phyloP scores from a whole-genome alignment of 2,329 filamentous ascomycete species.

The Neofusicoccum cordaticola region DNA sequence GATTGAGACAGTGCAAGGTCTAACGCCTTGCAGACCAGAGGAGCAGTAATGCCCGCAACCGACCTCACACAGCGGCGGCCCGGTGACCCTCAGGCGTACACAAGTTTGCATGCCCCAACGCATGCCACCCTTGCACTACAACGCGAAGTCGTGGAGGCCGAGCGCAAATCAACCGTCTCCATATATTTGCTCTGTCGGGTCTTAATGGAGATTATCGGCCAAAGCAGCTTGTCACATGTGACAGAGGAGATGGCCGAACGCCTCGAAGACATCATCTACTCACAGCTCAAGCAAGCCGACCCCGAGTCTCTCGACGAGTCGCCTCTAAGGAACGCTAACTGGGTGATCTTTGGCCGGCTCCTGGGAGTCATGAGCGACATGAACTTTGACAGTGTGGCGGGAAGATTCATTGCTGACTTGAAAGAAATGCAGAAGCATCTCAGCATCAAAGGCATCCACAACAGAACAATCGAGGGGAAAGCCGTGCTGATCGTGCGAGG shows the following conservation, averaged over 20 bases:
- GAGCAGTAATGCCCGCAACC: constrained; percentile 1
- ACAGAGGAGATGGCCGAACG: constrained; percentile 91
- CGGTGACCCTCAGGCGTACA: constrained; percentile 22
- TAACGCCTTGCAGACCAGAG: constrained; percentile 29
- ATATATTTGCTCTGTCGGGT: constrained; percentile 95
- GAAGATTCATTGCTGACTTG: constrained; percentile 78
- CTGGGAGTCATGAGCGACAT: constrained; percentile 95
- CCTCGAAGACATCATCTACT: constrained; percentile 91
- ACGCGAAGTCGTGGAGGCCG: constrained; percentile 73
- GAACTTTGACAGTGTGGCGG: constrained; percentile 80
- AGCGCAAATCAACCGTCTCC: constrained; percentile 87
- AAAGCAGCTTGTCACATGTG: constrained; percentile 79
- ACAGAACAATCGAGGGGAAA: constrained; percentile 71
- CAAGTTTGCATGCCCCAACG: constrained; percentile 29
- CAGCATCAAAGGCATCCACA: constrained; percentile 64
- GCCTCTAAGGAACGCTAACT: constrained; percentile 85
- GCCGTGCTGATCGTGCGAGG: constrained; percentile 84
- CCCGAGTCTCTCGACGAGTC: constrained; percentile 75
- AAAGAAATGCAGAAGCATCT: constrained; percentile 75
- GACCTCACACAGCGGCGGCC: constrained; percentile 22
- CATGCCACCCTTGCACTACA: constrained; percentile 50
- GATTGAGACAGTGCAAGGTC: background rate
- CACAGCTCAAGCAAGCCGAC: constrained; percentile 87
- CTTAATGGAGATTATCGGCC: constrained; percentile 87
- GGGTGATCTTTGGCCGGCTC: constrained; percentile 88